Conservation (phyloP, 169 alveolate genomes). For the Neospora caninum region DNA sequence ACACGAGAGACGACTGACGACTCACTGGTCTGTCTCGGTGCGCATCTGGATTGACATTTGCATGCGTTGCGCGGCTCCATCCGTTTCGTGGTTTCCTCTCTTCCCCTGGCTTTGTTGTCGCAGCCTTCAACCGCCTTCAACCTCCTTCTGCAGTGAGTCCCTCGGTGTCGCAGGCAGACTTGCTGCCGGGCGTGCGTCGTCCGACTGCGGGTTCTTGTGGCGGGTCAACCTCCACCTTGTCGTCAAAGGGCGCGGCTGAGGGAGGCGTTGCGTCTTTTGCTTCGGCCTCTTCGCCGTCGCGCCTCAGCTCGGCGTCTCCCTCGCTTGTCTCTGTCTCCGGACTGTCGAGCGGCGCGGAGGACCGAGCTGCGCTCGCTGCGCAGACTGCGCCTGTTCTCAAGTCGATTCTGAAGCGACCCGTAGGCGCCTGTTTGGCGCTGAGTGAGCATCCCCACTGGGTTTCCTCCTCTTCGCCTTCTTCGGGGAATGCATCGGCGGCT, state of each 20-base stretch:
- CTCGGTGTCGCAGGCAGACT: not conserved
- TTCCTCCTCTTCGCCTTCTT: conserved; percentile 10
- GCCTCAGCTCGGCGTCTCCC: not conserved
- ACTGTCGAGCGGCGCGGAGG: not conserved
- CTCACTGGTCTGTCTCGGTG: too few relatives aligned
- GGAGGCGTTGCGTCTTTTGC: not conserved
- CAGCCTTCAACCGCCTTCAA: conserved; percentile 32
- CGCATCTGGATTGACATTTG: too few relatives aligned
- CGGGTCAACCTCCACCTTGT: not conserved
- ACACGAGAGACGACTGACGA: too few relatives aligned
- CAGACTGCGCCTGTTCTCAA: not conserved
- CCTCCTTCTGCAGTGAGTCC: conserved; percentile 40
- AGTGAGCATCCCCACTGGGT: not conserved
- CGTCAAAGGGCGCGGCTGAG: not conserved
- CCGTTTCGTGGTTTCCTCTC: not conserved
- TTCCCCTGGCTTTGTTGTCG: not conserved
- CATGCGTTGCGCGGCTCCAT: not conserved
- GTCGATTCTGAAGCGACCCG: not conserved
- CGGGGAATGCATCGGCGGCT: not conserved
- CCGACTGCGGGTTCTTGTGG: not conserved
- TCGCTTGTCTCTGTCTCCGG: not conserved
- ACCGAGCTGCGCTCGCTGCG: not conserved
- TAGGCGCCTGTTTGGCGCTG: not conserved
- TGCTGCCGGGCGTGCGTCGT: not conserved
- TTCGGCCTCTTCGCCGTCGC: not conserved